Evolutionary conservation across 441 rosid species (phyloP).

Genomic region (Syzygium malaccense): DNA sequence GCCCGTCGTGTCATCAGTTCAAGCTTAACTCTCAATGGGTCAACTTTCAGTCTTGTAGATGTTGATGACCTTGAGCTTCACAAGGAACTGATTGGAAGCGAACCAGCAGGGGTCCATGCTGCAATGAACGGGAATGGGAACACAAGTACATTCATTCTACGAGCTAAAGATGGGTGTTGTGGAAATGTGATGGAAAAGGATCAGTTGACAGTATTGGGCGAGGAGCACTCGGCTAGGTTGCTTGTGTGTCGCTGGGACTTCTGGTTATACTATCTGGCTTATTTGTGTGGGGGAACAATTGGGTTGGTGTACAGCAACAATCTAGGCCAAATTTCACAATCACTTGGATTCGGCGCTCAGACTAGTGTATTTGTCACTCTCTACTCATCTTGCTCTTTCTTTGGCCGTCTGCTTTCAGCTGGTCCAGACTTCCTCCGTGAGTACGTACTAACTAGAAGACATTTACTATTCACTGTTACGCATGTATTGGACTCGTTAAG

Average conservation of each 20-base stretch:
- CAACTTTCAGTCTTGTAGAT: constrained; percentile 27
- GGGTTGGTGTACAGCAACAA: constrained; percentile 85
- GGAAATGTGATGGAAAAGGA: constrained; percentile 23
- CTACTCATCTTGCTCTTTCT: constrained; percentile 78
- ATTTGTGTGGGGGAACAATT: constrained; percentile 71
- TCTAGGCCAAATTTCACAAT: constrained; percentile 77
- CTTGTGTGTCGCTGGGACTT: constrained; percentile 56
- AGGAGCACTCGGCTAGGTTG: constrained; percentile 55
- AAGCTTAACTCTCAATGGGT: constrained; percentile 5
- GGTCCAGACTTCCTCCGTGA: constrained; percentile 72
- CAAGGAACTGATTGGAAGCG: constrained; percentile 26
- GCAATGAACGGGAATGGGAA: background rate
- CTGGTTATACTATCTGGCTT: constrained; percentile 68
- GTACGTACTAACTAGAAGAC: constrained; percentile 31
- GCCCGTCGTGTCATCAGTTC: constrained; percentile 9
- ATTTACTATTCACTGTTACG: background rate
- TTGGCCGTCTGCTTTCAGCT: constrained; percentile 74
- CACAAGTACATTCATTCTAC: background rate
- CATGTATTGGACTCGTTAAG: background rate
- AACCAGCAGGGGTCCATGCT: constrained; percentile 3
- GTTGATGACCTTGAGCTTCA: constrained; percentile 36
- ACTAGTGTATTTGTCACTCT: constrained; percentile 50
- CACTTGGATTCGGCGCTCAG: constrained; percentile 36
- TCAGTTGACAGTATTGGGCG: constrained; percentile 45
- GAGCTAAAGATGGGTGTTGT: constrained; percentile 12